Evolutionary conservation across 2,329 filamentous ascomycete genomes (phyloP), one percentile per base, ranked within the genome.

Genomic region (Dactylellina haptotyla): DNA sequence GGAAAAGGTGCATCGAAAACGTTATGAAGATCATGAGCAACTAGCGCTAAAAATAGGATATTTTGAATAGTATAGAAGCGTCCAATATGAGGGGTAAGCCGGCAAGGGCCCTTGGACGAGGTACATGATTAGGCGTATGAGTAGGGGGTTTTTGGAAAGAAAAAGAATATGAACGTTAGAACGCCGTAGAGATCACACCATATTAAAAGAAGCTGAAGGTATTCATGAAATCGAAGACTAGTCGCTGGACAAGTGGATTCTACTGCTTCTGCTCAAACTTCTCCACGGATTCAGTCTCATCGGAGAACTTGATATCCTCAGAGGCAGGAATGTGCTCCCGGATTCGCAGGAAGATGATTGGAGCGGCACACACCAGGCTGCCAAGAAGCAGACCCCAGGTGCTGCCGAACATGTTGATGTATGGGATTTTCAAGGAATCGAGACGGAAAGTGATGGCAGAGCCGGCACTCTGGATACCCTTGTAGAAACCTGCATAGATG

Each of bases 401-500:
- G 43, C 84, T 84, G 4, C 84, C 90, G 77, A 96, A 94, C 77
- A 93, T 87, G 76, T 84, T 86, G 83, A 90, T 88, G 82, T 87
- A 96, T 0, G 88, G 83, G 30, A 86, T 85, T 41, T 86, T 82
- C 32, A 85, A 65, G 25, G 84, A 84, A 78, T 95, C 91, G 61
- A 95, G 80, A 25, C 87, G 86, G 88, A 87, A 91, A 78, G 87
- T 90, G 77, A 93, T 86, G 71, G 90, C 92, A 2, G 89, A 88
- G 77, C 91, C 92, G 26, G 90, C 91, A n/a, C 91, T 93, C 81
- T 96, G 92, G 75, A 96, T 90, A 56, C 89, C 89, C 83, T 94
- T 94, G 86, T 94, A 94, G 84, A 91, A 93, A 76, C 91, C 93
- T 48, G 92, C 90, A 78, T 93, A 90, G 84, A 97, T 96, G 83